A percentile compares a stretch with the other conserved stretches of the same genome.
These are phyloP conservation scores for Parietichytrium sp. DNA, from an alignment of 108 stramenopile species.

Conservation along the genomic window DNA sequence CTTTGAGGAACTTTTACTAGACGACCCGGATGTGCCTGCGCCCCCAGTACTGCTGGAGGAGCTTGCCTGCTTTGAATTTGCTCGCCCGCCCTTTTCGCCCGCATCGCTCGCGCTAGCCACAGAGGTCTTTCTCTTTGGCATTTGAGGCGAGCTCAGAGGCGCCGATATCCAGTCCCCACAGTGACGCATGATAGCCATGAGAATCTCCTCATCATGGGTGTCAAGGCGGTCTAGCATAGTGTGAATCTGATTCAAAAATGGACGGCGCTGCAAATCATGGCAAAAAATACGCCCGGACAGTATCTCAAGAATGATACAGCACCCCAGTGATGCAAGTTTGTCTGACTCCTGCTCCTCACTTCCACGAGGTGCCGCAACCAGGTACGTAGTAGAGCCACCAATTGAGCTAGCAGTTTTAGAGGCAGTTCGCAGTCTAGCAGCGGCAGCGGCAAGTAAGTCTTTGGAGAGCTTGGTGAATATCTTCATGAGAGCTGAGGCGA, in stretches of 20 bases:
- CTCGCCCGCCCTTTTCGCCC: not conserved
- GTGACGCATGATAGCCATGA: not conserved
- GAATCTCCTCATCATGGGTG: not conserved
- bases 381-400: not conserved
- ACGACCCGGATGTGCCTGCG: no score
- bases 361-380: not conserved
- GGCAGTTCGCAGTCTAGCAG: not conserved
- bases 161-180: not conserved
- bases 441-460: not conserved
- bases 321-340: not conserved
- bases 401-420: not conserved
- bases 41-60: not conserved
- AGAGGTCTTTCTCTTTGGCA: no score
- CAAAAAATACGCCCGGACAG: not conserved
- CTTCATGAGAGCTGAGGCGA: conserved; percentile 9
- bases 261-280: not conserved
- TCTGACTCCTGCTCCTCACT: no score
- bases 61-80: not conserved
- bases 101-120: no score
- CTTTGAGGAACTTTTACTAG: no score
- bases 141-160: not conserved
- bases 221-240: not conserved
- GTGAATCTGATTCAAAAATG: not conserved
- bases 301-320: not conserved
- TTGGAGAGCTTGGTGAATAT: conserved; percentile 2